These are phyloP conservation scores for Tremellales sp. DNA, from an alignment of 1,284 basidiomycete genomes.

Conservation along the genomic window DNA sequence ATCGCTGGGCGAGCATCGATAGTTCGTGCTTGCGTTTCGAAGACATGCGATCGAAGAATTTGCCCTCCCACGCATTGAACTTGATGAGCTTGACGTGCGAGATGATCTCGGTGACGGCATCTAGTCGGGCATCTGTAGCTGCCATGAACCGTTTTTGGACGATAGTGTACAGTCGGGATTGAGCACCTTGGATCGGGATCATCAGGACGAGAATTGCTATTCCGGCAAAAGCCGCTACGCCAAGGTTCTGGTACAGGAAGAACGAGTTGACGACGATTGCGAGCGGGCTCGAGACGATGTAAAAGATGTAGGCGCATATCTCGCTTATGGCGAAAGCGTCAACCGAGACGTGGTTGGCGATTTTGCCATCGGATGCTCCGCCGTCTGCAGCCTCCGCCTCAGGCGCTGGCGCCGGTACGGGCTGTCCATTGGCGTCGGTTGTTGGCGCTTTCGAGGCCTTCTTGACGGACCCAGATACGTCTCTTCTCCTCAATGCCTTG, in stretches of 20 bases:
- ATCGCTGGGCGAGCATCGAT: constrained; percentile 47
- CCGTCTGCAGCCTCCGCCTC: constrained; percentile 13
- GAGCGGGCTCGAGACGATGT: constrained; percentile 46
- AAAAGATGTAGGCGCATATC: constrained; percentile 46
- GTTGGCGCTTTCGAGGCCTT: constrained; percentile 9
- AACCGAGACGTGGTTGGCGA: constrained; percentile 55
- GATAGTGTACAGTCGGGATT: constrained; percentile 50
- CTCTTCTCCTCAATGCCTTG: constrained; percentile 54
- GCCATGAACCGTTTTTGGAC: constrained; percentile 51
- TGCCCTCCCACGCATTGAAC: constrained; percentile 53
- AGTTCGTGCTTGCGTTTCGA: constrained; percentile 51
- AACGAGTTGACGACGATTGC: constrained; percentile 50
- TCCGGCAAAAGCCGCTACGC: constrained; percentile 50
- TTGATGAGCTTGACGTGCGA: constrained; percentile 53
- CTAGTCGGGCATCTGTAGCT: constrained; percentile 55
- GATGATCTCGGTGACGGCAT: constrained; percentile 55
- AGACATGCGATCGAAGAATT: constrained; percentile 52
- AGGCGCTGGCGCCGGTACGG: constrained; percentile 5
- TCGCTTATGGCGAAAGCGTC: constrained; percentile 52
- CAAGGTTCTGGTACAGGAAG: constrained; percentile 50
- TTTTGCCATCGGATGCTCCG: constrained; percentile 52
- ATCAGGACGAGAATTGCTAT: constrained; percentile 47
- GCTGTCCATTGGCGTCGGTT: constrained; percentile 22
- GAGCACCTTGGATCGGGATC: constrained; percentile 46
- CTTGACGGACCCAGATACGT: constrained; percentile 46